Base-by-base conservation (phyloP, 805 yeast genomes). In the Spathaspora girioi region DNA sequence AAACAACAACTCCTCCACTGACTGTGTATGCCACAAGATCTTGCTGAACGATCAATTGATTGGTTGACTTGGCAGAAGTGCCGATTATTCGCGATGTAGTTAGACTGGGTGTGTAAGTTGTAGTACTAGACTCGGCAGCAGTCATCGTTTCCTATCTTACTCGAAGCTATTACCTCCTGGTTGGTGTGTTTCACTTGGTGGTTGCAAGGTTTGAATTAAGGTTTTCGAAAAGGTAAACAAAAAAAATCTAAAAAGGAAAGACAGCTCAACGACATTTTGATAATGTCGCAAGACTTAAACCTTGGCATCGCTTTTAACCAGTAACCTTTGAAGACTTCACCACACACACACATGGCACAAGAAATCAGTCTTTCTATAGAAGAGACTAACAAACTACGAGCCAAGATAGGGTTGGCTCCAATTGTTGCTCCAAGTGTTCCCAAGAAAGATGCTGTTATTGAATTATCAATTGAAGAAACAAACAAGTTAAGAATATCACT, bases 1-100 rank as follows among this genome's bases (percentile, higher is more conserved):
- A 66, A 1, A 81, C 82, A 11, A 81, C 83, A 3, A 81, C 84
- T 3, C 86, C 86, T 19, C 84, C 84, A 52, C 84, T 78, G 11
- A 84, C 84, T 3, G 77, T 72, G 57, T 81, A 82, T 0, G 83
- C 86, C 19, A 82, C 60, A 3, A 69, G 49, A 51, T 75, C 66
- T 14, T 63, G 72, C 19, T 70, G 70, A 1, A 75, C 67, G 11
- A 70, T 64, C 50, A 80, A 67, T 40, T 77, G 77, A 26, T 74
- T 66, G 8, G 72, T 61, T 2, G 66, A 57, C 44, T 61, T 70
- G 1, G 83, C 76, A 1, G 85, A 78, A 0, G 81, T 73, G 1
- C 85, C 86, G 31, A 68, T 31, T 10, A 69, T 64, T 35, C 40
- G 40, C 4, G 40, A 35, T 35, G 40, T 35, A 8, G 15, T 35